Evolutionary conservation across 371 early-diverging fungal genomes (phyloP), one percentile per base, ranked within the genome.

Genomic region (Lichtheimia ramosa): DNA sequence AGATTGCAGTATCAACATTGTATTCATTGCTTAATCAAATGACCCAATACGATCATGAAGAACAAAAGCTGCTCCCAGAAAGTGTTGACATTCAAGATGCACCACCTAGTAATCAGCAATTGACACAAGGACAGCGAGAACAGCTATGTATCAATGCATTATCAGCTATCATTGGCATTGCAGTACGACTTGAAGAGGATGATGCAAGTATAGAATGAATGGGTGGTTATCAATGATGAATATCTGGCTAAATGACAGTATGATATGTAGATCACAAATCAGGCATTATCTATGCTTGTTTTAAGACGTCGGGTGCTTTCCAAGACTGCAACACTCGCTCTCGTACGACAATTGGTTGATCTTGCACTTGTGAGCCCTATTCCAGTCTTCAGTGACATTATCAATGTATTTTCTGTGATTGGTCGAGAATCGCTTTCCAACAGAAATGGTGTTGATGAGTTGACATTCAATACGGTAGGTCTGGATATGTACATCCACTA

Each of bases 101-200:
- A 7, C 27, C 14, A 16, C 41, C 40, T 5, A 34, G 21, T 6
- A 14, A 40, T 3, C 53, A 53, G 27, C 53, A 53, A 14, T 7
- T 53, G 53, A 40, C 61, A 10, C 2, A 6, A 0, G 34, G 65
- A 75, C 55, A 63, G 63, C 61, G 58, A 64, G 23, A 67, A 51
- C 34, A 73, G 77, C 34, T 55, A 4, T 55, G 56, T 12, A 41
- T 41, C 10, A 55, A 55, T 25, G 42, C 56, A 7, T 27, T 55
- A n/a, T 55, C 56, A 65, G 83, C 86, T 24, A 84, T 89, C 61
- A 71, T 88, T 20, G 85, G 81, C 54, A 76, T 90, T 23, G 83
- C 86, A 10, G 79, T 81, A 13, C 72, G 81, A 16, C 70, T 88
- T n/a, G 78, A 79, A 59, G 79, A 85, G 59, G 85, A 87, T 43